Conservation (phyloP, 768 basidiomycete genomes). For the Sistotremastrum niveocremeum region DNA sequence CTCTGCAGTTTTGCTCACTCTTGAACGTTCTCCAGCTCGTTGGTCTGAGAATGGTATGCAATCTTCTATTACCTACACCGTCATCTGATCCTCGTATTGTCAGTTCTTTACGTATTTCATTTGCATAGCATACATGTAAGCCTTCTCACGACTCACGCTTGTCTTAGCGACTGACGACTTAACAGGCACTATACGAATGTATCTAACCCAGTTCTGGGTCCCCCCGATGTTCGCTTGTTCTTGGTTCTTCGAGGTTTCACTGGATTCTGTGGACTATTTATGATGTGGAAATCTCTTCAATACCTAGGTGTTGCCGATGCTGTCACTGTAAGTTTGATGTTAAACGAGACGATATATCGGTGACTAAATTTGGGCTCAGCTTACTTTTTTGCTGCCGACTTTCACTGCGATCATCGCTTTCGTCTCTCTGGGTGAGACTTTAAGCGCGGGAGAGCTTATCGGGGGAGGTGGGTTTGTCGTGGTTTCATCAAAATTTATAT, state of each 20-base stretch:
- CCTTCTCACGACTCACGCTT: background rate
- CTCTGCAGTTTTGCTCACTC: background rate
- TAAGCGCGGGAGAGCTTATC: slow-evolving; percentile 39
- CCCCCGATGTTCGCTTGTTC: slow-evolving; percentile 48
- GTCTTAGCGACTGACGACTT: background rate
- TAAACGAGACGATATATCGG: no score
- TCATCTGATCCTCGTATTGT: slow-evolving; percentile 6
- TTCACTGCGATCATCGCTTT: slow-evolving; percentile 49
- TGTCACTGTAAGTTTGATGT: slow-evolving; percentile 25
- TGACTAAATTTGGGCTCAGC: background rate
- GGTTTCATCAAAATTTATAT: background rate
- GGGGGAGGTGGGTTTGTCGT: slow-evolving; percentile 29
- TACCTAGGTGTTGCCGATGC: slow-evolving; percentile 71
- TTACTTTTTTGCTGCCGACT: slow-evolving; percentile 64
- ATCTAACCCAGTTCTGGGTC: slow-evolving; percentile 52
- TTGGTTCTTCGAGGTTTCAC: slow-evolving; percentile 45
- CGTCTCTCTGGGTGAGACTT: slow-evolving; percentile 45
- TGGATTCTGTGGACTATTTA: slow-evolving; percentile 65
- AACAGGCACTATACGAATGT: slow-evolving; percentile 26
- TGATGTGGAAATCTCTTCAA: slow-evolving; percentile 56
- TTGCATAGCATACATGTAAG: slow-evolving; percentile 1
- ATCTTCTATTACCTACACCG: no score
- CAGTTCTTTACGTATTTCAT: slow-evolving; percentile 29
- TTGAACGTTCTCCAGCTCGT: slow-evolving; percentile 27
- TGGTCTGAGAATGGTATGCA: slow-evolving; percentile 40